Percentiles rank a stretch among this genome's conserved stretches.
phyloP scores from a whole-genome alignment of 306 rosid species.

The Crataegus laevigata region DNA sequence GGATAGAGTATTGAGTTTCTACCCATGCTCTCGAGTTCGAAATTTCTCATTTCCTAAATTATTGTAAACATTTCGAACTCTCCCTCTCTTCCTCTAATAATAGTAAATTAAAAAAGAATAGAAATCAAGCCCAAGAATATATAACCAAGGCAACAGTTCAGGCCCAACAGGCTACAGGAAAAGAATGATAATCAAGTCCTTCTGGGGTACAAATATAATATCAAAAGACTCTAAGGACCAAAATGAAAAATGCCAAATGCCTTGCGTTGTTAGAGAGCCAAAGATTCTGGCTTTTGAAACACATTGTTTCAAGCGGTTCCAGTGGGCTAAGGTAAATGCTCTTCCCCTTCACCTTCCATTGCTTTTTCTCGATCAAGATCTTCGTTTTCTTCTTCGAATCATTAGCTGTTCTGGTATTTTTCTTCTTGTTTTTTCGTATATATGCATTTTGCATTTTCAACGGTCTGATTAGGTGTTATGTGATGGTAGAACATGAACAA shows the following conservation, averaged over 20 bases:
- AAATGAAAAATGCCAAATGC: neutral
- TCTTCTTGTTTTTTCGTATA: neutral
- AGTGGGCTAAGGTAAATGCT: conserved; percentile 24
- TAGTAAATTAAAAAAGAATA: too few relatives aligned
- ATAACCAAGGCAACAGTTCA: neutral
- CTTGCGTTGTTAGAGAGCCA: conserved; percentile 1
- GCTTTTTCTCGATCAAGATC: neutral
- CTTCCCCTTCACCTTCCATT: conserved; percentile 6
- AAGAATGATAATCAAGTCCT: neutral
- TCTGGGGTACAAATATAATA: neutral
- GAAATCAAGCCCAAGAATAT: too few relatives aligned
- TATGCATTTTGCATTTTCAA: neutral
- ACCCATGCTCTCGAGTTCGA: too few relatives aligned
- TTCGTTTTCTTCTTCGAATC: neutral
- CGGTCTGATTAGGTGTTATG: neutral
- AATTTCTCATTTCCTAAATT: too few relatives aligned
- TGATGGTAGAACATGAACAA: neutral
- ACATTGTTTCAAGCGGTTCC: conserved; percentile 9
- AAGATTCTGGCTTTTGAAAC: conserved; percentile 18
- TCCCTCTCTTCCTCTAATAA: too few relatives aligned
- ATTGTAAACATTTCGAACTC: too few relatives aligned
- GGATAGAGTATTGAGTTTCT: too few relatives aligned
- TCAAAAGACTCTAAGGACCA: neutral
- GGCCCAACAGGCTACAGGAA: neutral
- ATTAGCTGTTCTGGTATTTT: neutral